These are phyloP conservation scores for Komagataea norvegica DNA, from an alignment of 1,139 yeast genomes.

Conservation along the genomic window DNA sequence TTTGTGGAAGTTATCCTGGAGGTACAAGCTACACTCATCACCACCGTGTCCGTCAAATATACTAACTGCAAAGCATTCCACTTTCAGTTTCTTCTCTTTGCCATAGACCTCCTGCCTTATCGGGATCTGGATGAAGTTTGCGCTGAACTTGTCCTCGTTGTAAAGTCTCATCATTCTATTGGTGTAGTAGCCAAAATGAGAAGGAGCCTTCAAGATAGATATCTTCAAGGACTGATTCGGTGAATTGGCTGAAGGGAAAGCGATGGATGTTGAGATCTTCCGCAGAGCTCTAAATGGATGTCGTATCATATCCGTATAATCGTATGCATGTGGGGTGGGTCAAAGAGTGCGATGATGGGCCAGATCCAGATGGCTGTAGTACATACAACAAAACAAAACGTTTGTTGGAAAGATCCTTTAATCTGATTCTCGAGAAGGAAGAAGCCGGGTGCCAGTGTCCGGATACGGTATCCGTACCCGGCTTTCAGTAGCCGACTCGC, in stretches of 20 bases:
- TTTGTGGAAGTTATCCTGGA: conserved; percentile 48
- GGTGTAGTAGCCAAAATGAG: conserved; percentile 74
- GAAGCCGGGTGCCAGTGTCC: too few relatives aligned
- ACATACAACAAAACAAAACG: too few relatives aligned
- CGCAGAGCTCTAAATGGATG: conserved; percentile 6
- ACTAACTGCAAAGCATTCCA: conserved; percentile 26
- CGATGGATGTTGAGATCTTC: conserved; percentile 19
- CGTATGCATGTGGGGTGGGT: neutral
- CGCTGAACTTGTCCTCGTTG: conserved; percentile 73
- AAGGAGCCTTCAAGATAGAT: conserved; percentile 62
- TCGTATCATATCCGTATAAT: conserved; percentile 7
- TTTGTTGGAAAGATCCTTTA: too few relatives aligned
- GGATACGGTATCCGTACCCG: too few relatives aligned
- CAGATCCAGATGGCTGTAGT: too few relatives aligned
- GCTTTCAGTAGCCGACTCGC: too few relatives aligned
- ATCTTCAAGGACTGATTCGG: conserved; percentile 28
- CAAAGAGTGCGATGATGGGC: too few relatives aligned
- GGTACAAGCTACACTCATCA: conserved; percentile 58
- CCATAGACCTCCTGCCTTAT: conserved; percentile 33
- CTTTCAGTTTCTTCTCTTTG: conserved; percentile 16
- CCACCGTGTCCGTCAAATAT: conserved; percentile 97
- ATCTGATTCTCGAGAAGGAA: too few relatives aligned
- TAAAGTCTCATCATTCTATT: conserved; percentile 70
- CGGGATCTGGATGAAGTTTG: conserved; percentile 32
- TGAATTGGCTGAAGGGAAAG: conserved; percentile 16